Evolutionary conservation across 2,329 filamentous ascomycete species (phyloP).

Genomic region (Aspergillus pseudotamarii): DNA sequence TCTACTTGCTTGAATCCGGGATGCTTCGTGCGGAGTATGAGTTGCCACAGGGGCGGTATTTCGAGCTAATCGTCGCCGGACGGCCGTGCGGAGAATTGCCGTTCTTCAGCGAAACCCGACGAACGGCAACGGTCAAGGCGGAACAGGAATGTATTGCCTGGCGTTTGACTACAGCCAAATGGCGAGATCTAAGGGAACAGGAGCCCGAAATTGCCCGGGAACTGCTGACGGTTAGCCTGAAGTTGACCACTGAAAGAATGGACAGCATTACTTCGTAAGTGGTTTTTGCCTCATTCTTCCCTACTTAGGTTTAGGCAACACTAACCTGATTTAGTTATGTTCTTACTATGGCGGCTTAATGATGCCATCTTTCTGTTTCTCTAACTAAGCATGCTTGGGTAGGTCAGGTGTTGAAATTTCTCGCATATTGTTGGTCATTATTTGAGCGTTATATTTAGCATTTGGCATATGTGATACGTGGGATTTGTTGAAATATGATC

Average conservation of each 20-base stretch:
- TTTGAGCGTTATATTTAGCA: constrained; percentile 4
- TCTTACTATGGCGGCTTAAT: constrained; percentile 37
- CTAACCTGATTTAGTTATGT: constrained; percentile 28
- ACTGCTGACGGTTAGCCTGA: constrained; percentile 82
- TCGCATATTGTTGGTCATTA: background rate
- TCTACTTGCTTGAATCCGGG: constrained; percentile 88
- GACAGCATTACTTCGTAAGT: constrained; percentile 64
- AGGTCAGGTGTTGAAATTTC: background rate
- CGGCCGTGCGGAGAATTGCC: constrained; percentile 95
- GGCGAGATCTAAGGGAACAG: constrained; percentile 70
- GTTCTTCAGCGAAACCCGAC: constrained; percentile 87
- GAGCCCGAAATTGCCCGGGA: constrained; percentile 81
- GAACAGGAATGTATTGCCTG: constrained; percentile 83
- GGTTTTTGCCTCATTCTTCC: constrained; percentile 2
- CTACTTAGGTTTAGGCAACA: background rate
- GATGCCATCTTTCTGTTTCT: constrained; percentile 4
- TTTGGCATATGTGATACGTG: background rate
- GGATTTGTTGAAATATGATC: background rate
- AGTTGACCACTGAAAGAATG: constrained; percentile 94
- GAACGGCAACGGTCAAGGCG: constrained; percentile 83
- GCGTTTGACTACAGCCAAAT: constrained; percentile 73
- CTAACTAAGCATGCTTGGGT: constrained; percentile 1
- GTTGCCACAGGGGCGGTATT: constrained; percentile 83
- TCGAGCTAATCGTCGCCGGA: constrained; percentile 89
- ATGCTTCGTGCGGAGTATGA: constrained; percentile 90